These are phyloP conservation scores for Antrodiella citrinella DNA, from an alignment of 768 basidiomycete genomes.

Conservation along the genomic window DNA sequence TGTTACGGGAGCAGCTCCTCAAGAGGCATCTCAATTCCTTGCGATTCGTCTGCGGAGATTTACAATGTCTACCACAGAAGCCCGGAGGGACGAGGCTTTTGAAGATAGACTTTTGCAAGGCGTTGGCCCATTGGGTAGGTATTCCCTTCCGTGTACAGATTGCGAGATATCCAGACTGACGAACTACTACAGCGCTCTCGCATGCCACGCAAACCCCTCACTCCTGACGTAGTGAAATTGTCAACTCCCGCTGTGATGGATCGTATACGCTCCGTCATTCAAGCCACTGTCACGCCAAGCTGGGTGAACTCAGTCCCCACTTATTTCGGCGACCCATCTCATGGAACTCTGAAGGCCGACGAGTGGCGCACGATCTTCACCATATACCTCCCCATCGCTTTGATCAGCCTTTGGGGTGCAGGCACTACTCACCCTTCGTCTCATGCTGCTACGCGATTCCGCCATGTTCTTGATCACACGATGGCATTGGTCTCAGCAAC, in stretches of 20 bases:
- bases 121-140: no score
- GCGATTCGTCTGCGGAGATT: no score
- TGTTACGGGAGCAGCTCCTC: no score
- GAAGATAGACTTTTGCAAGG: no score
- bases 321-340: conserved; percentile 10
- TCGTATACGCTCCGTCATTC: conserved; percentile 13
- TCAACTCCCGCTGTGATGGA: no score
- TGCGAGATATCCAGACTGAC: neutral
- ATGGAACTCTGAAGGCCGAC: conserved; percentile 19
- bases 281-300: conserved; percentile 13
- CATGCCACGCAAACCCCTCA: neutral
- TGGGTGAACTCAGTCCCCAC: conserved; percentile 15
- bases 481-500: no score
- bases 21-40: no score
- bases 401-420: conserved; percentile 17
- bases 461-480: no score
- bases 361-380: conserved; percentile 14
- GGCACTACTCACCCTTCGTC: neutral
- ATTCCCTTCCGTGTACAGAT: neutral
- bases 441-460: neutral
- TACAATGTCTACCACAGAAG: no score
- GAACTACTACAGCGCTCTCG: neutral
- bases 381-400: conserved; percentile 14
- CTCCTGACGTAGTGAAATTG: conserved; percentile 5
- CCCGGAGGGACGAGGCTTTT: neutral